Conservation (phyloP, 257 asterid genomes). For the Cordia subcordata region DNA sequence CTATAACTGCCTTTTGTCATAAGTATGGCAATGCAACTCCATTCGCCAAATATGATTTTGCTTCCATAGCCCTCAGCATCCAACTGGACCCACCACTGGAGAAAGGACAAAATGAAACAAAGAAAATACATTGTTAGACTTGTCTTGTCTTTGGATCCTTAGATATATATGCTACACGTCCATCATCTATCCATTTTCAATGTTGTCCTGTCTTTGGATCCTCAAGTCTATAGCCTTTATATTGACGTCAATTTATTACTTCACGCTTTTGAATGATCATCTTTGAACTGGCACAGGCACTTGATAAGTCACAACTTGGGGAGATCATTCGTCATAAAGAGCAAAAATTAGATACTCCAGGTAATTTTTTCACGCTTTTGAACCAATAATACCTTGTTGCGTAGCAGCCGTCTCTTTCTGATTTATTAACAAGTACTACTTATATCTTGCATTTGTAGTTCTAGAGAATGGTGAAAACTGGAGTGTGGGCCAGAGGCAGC, state of each 20-base stretch:
- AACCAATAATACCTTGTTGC: not conserved
- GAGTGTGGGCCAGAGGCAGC: constrained; percentile 97
- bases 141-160: not conserved
- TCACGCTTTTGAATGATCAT: not conserved
- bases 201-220: not conserved
- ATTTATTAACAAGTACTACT: not conserved
- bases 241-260: not conserved
- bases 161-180: too few relatives aligned
- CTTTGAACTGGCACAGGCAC: constrained; percentile 50
- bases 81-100: too few relatives aligned
- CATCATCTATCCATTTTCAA: too few relatives aligned
- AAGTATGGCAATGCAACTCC: too few relatives aligned
- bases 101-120: too few relatives aligned
- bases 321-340: constrained; percentile 78
- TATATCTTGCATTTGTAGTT: constrained; percentile 35
- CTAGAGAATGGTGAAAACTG: constrained; percentile 89
- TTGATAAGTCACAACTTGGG: constrained; percentile 89
- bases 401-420: not conserved
- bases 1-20: too few relatives aligned
- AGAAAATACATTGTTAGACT: too few relatives aligned
- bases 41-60: too few relatives aligned
- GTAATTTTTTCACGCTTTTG: constrained; percentile 25
- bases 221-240: not conserved
- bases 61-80: too few relatives aligned
- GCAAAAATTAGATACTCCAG: constrained; percentile 81